Evolutionary conservation across 1,284 basidiomycete genomes (phyloP), one percentile per base, ranked within the genome.

Genomic region (Wallemia hederae): DNA sequence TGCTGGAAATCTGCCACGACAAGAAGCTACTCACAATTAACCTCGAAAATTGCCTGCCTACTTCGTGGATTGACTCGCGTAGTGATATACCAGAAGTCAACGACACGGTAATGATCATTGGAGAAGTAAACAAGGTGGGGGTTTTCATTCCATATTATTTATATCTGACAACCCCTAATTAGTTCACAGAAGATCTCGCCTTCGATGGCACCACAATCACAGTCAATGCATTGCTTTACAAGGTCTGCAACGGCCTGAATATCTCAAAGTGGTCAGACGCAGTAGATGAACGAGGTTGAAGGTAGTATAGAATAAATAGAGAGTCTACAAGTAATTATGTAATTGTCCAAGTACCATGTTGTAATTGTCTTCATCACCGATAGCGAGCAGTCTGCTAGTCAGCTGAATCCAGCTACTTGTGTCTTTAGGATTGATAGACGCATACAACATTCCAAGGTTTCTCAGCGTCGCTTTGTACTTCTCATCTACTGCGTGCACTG

Each of bases 371-470:
- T 49, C 39, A 22, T 49, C 39, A 49, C 39, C 39, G 5, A n/a
- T 49, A 17, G 39, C 39, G 11, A 49, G 19, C 19, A 49, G 3
- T 49, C 39, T 49, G 39, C 39, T 49, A 5, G 19, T 49, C 11
- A 49, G 39, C 22, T 49, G 39, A 17, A 49, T 49, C 39, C 39
- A 49, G 22, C 39, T n/a, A 22, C 22, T 7, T 49, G 11, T 49
- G n/a, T 17, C n/a, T 17, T 49, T 49, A n/a, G 11, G 5, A 49
- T 14, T 14, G n/a, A 66, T 49, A 26, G 59, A 58, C 17, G 59
- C 33, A 28, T 62, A 59, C 66, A 66, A 67, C 56, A 60, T 24
- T 24, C 62, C 63, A 11, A 57, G 58, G 3, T 62, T 64, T 22
- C 59, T 59, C 24, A 61, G 28, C 34, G 62, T 63, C 15, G 61